Percentiles rank a stretch among this genome's conserved stretches.
phyloP scores from a whole-genome alignment of 2,329 filamentous ascomycete species.

The Beauveria caledonica region DNA sequence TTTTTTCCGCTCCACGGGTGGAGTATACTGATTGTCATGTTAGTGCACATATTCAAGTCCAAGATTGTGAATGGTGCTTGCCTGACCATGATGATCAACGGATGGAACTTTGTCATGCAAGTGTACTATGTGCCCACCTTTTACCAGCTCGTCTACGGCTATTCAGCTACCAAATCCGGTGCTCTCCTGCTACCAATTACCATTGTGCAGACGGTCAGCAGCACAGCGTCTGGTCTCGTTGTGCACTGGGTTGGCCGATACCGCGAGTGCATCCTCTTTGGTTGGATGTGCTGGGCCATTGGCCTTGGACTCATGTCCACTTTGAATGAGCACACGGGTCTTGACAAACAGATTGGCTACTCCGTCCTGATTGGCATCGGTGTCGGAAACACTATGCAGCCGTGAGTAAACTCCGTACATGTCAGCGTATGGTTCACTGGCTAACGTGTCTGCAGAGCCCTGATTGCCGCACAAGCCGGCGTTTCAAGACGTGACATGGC shows the following conservation, averaged over 20 bases:
- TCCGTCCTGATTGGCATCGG: slow-evolving; percentile 43
- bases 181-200: slow-evolving; percentile 35
- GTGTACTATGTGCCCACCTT: slow-evolving; percentile 40
- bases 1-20: no score
- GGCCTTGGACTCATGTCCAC: slow-evolving; percentile 46
- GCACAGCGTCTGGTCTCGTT: slow-evolving; percentile 42
- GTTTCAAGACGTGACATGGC: slow-evolving; percentile 41
- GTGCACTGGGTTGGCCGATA: slow-evolving; percentile 46
- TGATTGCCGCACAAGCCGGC: slow-evolving; percentile 48
- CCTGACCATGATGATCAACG: slow-evolving; percentile 49
- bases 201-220: slow-evolving; percentile 37
- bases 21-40: slow-evolving; percentile 16
- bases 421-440: not conserved
- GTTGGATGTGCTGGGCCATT: slow-evolving; percentile 43
- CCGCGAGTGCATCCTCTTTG: slow-evolving; percentile 44
- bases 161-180: slow-evolving; percentile 33
- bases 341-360: slow-evolving; percentile 48
- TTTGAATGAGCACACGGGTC: slow-evolving; percentile 35
- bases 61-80: slow-evolving; percentile 46
- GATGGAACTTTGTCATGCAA: slow-evolving; percentile 52
- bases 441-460: slow-evolving; percentile 21
- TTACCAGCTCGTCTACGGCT: slow-evolving; percentile 38
- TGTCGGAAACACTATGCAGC: slow-evolving; percentile 44
- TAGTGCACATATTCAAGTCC: slow-evolving; percentile 45
- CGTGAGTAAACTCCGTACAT: slow-evolving; percentile 22